A percentile compares a stretch with the other conserved stretches of the same genome.
Conservation (phyloP, 306 rosid species). For the Inga laurina region DNA sequence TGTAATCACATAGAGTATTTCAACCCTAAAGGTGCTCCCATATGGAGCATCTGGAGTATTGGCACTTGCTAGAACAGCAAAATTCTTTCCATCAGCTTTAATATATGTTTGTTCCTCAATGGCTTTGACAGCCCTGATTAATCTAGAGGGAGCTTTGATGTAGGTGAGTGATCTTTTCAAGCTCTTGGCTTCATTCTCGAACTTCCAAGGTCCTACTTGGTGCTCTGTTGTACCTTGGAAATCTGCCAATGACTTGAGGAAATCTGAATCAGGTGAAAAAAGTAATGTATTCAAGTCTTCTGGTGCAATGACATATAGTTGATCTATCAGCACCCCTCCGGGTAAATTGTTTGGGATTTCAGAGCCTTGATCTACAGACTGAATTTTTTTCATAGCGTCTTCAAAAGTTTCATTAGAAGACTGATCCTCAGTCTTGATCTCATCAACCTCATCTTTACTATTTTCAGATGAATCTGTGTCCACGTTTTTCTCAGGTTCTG, state of each 20-base stretch:
- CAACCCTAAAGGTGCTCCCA: conserved; percentile 76
- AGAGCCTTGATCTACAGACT: conserved; percentile 64
- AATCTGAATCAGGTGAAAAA: conserved; percentile 75
- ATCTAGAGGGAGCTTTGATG: conserved; percentile 74
- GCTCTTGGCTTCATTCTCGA: conserved; percentile 59
- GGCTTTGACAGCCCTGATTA: conserved; percentile 82
- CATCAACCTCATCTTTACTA: conserved; percentile 46
- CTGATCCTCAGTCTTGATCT: conserved; percentile 56
- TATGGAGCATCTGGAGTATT: conserved; percentile 88
- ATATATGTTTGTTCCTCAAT: conserved; percentile 81
- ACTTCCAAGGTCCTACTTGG: conserved; percentile 78
- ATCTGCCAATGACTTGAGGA: conserved; percentile 65
- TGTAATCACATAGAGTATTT: conserved; percentile 76
- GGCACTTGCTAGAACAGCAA: conserved; percentile 61
- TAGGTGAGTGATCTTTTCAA: conserved; percentile 69
- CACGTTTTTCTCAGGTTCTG: conserved; percentile 42
- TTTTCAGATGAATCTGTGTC: conserved; percentile 66
- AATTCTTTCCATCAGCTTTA: conserved; percentile 90
- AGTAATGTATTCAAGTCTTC: conserved; percentile 66
- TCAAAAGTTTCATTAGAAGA: conserved; percentile 63
- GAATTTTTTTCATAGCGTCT: conserved; percentile 62
- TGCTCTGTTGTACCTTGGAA: conserved; percentile 74
- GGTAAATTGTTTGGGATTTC: conserved; percentile 79
- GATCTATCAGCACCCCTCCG: conserved; percentile 82
- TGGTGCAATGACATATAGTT: conserved; percentile 61